Base-by-base conservation (phyloP, 805 yeast species). In the Kodamaea fukazawae region DNA sequence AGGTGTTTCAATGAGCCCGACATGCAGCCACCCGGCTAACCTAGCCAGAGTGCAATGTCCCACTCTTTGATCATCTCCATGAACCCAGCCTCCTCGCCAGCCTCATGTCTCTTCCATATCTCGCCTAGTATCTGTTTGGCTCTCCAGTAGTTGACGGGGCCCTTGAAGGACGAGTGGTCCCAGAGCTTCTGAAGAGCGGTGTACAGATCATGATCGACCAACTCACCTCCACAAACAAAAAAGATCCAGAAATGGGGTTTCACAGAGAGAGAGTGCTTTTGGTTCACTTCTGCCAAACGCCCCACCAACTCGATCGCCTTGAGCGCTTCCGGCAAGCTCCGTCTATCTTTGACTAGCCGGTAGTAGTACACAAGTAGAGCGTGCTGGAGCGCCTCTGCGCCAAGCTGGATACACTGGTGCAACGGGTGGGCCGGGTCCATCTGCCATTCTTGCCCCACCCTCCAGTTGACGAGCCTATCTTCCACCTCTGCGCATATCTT, bases 1-100 rank as follows among this genome's bases (percentile, higher is more conserved):
- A n/a, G n/a, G n/a, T n/a, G n/a, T n/a, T n/a, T n/a, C n/a, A n/a
- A n/a, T n/a, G n/a, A n/a, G n/a, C n/a, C n/a, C n/a, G n/a, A n/a
- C n/a, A n/a, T n/a, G n/a, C n/a, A n/a, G 12, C 22, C 11, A 23
- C 30, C 13, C 12, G 8, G 10, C 36, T 46, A 66, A 3, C 64
- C 67, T 32, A 70, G 51, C 43, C 64, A 60, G 40, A 70, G 53
- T 4, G 61, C 63, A 10, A 67, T 53, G 22, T 72, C 79, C 83
- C 83, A 78, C 42, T 71, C 78, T 38, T 78, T 63, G 1, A 77
- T 60, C 58, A 76, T 52, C 47, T 76, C 80, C 63, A 78, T 64
- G 72, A 79, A 77, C 22, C 76, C 73, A 17, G 48, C 38, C 36
- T 62, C 53, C 44, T 65, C 60, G 10, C 66, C 65, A 13, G 25